Evolutionary conservation across 176 grass and related monocot genomes (phyloP), one percentile per base, ranked within the genome.

Genomic region (bread wheat (Triticum aestivum)): DNA sequence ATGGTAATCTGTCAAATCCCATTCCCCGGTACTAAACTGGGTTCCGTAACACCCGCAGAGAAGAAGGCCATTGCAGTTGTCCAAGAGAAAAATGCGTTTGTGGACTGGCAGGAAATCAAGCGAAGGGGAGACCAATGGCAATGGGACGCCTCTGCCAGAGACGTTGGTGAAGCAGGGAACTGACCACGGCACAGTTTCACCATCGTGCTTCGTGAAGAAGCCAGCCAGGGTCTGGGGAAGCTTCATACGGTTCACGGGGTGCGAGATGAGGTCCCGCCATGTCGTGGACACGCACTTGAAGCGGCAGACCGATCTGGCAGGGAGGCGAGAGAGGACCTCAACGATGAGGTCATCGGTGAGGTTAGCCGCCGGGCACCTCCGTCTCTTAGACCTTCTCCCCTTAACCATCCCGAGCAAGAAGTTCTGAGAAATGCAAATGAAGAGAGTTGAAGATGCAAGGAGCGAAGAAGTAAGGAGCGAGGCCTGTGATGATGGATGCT

Each of bases 181-280:
- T 74, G 71, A 47, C 39, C 41, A 74, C 1, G 2, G 0, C 5
- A 47, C 41, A 13, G 12, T 49, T 7, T 73, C n/a, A 8, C n/a
- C 1, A 69, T 21, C 67, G 1, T 74, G 71, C 39, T 27, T 45
- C 8, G n/a, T 74, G n/a, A 47, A 74, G 71, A 74, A 74, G 41
- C 71, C 71, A 2, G n/a, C n/a, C 41, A 74, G n/a, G 11, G 71
- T 74, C 12, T 74, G 71, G n/a, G 71, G 71, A 47, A 74, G 71
- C 71, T 74, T 74, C 6, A 3, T 47, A 15, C 23, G 71, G 11
- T 47, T 6, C 0, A 47, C 1, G 12, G 71, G 39, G 71, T 74
- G 71, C 5, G 71, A 15, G 41, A 74, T 47, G 71, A 74, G 39
- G 39, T 74, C 71, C 41, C 12, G 39, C 71, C 71, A 74, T 6